phyloP scores from a whole-genome alignment of 2,329 filamentous ascomycete species.

The Pseudogymnoascus sp. region DNA sequence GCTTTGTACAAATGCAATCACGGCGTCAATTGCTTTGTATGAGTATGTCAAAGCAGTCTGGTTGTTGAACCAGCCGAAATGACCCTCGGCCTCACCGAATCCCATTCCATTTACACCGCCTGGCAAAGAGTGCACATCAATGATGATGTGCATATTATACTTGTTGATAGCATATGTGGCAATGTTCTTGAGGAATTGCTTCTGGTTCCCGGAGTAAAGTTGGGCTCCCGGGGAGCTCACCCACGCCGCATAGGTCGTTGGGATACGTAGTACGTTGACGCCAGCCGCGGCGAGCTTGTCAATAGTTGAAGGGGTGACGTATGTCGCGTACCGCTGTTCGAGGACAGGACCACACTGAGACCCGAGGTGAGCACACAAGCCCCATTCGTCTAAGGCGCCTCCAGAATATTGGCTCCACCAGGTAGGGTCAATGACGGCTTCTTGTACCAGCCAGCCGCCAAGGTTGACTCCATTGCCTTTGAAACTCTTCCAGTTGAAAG shows the following conservation, averaged over 20 bases:
- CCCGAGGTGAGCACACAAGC: conserved; percentile 26
- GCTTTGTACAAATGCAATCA: conserved; percentile 27
- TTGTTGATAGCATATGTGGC: conserved; percentile 29
- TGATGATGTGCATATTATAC: conserved; percentile 31
- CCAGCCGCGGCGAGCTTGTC: conserved; percentile 28
- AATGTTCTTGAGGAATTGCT: conserved; percentile 25
- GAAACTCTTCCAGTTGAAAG: conserved; percentile 17
- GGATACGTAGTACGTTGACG: conserved; percentile 30
- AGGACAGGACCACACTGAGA: conserved; percentile 24
- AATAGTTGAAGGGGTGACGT: conserved; percentile 26
- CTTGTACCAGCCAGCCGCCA: conserved; percentile 30
- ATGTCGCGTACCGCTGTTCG: conserved; percentile 27
- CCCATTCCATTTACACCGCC: conserved; percentile 22
- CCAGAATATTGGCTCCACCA: conserved; percentile 30
- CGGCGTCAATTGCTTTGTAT: conserved; percentile 26
- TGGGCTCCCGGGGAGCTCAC: conserved; percentile 28
- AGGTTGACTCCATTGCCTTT: conserved; percentile 24
- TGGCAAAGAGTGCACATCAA: conserved; percentile 25
- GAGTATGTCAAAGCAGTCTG: conserved; percentile 29
- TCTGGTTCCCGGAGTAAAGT: conserved; percentile 29
- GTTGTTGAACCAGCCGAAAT: conserved; percentile 31
- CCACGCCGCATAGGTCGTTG: conserved; percentile 32
- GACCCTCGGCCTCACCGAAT: conserved; percentile 28
- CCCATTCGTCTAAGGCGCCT: conserved; percentile 29
- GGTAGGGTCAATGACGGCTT: conserved; percentile 23